These are phyloP conservation scores for Coniosporium apollinis DNA, from an alignment of 495 filamentous ascomycete species.

Conservation along the genomic window DNA sequence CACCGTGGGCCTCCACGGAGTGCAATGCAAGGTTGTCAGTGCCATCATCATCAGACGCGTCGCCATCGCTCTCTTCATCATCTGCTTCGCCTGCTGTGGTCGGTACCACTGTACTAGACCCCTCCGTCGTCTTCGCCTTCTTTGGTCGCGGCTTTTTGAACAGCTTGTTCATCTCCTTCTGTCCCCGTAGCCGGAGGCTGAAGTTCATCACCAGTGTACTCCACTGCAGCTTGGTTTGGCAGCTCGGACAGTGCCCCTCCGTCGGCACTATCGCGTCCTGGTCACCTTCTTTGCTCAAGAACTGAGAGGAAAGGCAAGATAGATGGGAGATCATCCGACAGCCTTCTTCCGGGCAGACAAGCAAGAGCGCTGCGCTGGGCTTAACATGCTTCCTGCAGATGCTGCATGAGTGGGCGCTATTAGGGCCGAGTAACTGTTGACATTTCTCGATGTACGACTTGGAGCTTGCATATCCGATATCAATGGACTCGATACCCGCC, in stretches of 20 bases:
- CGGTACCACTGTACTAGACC: conserved; percentile 6
- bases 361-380: conserved; percentile 36
- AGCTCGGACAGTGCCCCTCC: conserved; percentile 56
- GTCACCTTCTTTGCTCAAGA: conserved; percentile 33
- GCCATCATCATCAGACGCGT: conserved; percentile 3
- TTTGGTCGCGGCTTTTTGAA: conserved; percentile 35
- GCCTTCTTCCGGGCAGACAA: conserved; percentile 47
- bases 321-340: conserved; percentile 61
- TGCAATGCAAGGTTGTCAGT: not conserved
- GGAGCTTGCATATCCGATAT: conserved; percentile 47
- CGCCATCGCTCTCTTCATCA: conserved; percentile 24
- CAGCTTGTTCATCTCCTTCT: conserved; percentile 45
- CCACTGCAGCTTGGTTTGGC: conserved; percentile 49
- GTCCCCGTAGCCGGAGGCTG: conserved; percentile 49
- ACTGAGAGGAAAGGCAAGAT: conserved; percentile 51
- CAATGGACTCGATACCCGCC: conserved; percentile 23
- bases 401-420: conserved; percentile 39
- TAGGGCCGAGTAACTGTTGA: conserved; percentile 41
- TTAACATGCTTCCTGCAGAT: conserved; percentile 41
- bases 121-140: conserved; percentile 9
- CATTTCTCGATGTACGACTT: conserved; percentile 60
- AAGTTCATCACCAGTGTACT: conserved; percentile 64
- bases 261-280: conserved; percentile 43
- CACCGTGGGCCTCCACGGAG: not conserved
- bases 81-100: conserved; percentile 1